These are phyloP conservation scores for Sphagnurus paluster DNA, from an alignment of 1,284 basidiomycete genomes.

Conservation along the genomic window DNA sequence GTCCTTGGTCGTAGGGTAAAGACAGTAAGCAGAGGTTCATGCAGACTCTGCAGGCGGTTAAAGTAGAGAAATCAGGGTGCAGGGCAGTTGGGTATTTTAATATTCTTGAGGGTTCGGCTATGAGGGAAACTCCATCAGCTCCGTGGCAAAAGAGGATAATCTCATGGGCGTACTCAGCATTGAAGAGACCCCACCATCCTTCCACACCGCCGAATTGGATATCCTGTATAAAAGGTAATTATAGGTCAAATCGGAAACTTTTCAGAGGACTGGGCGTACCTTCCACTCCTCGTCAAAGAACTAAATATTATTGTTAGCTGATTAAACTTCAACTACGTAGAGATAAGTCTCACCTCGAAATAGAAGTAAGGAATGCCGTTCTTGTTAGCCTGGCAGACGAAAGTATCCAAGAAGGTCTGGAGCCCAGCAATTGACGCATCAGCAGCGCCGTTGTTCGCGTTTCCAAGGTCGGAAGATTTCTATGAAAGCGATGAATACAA, in stretches of 20 bases:
- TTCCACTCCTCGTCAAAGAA: conserved; percentile 89
- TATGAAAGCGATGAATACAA: conserved; percentile 22
- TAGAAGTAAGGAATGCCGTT: conserved; percentile 84
- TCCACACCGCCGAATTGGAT: conserved; percentile 65
- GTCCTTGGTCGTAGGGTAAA: background rate
- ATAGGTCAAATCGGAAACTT: background rate
- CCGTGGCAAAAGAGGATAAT: background rate
- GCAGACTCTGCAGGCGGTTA: background rate
- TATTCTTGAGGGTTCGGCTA: conserved; percentile 58
- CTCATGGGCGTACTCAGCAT: conserved; percentile 33
- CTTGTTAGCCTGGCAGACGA: conserved; percentile 84
- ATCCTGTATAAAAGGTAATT: conserved; percentile 29
- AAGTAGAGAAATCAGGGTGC: conserved; percentile 23
- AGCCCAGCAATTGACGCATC: conserved; percentile 71
- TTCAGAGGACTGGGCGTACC: conserved; percentile 20
- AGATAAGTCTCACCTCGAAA: conserved; percentile 69
- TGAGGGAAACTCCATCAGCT: conserved; percentile 5
- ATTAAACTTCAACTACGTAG: too few species aligned
- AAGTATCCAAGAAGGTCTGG: conserved; percentile 75
- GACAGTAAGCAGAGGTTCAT: background rate
- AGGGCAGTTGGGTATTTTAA: conserved; percentile 52
- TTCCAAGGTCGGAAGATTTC: conserved; percentile 59
- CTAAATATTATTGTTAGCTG: conserved; percentile 29
- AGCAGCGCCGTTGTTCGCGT: conserved; percentile 64
- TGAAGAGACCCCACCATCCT: conserved; percentile 59